Base-by-base conservation (phyloP, 495 filamentous ascomycete genomes). In the Penicillium bovifimosum region DNA sequence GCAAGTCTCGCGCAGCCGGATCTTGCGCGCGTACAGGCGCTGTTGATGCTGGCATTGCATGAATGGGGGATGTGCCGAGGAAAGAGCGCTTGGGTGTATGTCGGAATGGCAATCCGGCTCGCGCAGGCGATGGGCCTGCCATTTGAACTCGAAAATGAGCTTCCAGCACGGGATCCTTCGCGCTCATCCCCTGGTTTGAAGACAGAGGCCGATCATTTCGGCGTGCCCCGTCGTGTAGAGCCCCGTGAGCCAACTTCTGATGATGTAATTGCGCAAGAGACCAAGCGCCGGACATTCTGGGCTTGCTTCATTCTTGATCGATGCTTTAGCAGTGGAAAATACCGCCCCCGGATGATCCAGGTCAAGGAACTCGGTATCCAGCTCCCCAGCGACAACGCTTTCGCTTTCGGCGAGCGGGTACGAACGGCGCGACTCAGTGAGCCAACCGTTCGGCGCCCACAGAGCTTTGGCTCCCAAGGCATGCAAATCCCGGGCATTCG, bases 261-360 rank as follows among this genome's bases (percentile, higher is more conserved):
- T 41, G 72, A 79, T 32, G 75, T 85, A 32, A 84, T 89, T 33
- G 74, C 84, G 7, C 85, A 85, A 58, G 90, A 95, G 67, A 81
- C 90, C 13, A 79, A 82, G 59, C 80, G 90, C 31, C 83, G 90
- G 24, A 92, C 89, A 5, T 90, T 92, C 64, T 96, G 88, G 78
- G 88, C 88, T 49, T 89, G 87, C 54, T 87, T 91, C 57, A 83
- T 92, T 46, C 77, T 95, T 53, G 90, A 96, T 62, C 80, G 88
- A 11, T 86, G 87, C 61, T 68, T 93, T 29, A 83, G 85, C 46
- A 88, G 84, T 59, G 88, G 88, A 20, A 86, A 87, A 58, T 83
- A 85, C 53, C 78, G 88, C 7, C 82, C 84, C 1, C 80, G 82
- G 13, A 87, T 87, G 71, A 80, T 90, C 49, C 75, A 76, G 16